These are phyloP conservation scores for Dipodascopsis uninucleata DNA, from an alignment of 805 yeast species.

Conservation along the genomic window DNA sequence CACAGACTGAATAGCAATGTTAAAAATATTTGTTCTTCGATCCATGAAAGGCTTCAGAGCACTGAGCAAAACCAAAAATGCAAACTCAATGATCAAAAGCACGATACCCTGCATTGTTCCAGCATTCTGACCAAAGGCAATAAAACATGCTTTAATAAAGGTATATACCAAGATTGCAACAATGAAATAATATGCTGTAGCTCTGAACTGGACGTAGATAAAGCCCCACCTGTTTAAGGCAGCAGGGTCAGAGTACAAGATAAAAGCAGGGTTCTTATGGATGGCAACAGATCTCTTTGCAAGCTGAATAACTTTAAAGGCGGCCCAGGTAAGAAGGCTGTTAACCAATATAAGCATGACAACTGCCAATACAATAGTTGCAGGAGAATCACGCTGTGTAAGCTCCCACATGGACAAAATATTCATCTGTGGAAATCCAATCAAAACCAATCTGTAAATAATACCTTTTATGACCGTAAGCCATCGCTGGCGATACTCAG, in stretches of 20 bases:
- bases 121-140: conserved; percentile 75
- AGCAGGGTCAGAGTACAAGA: conserved; percentile 77
- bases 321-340: conserved; percentile 65
- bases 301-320: conserved; percentile 63
- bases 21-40: conserved; percentile 88
- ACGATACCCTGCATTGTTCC: conserved; percentile 82
- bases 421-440: conserved; percentile 84
- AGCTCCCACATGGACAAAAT: conserved; percentile 87
- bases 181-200: conserved; percentile 82
- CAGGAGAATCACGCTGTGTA: conserved; percentile 76
- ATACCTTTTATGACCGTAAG: conserved; percentile 81
- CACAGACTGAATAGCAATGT: conserved; percentile 77
- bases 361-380: conserved; percentile 74
- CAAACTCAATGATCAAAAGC: conserved; percentile 69
- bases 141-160: conserved; percentile 71
- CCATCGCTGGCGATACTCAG: conserved; percentile 81
- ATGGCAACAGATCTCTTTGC: conserved; percentile 69
- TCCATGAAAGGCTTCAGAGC: conserved; percentile 88
- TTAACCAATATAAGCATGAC: conserved; percentile 58
- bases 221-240: conserved; percentile 87
- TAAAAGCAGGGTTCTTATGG: conserved; percentile 87
- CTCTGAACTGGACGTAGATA: conserved; percentile 84
- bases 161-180: conserved; percentile 60
- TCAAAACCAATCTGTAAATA: conserved; percentile 71
- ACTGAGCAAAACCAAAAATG: conserved; percentile 62